phyloP scores from a whole-genome alignment of 1,284 basidiomycete species.

The Tylopilus orsonianus region DNA sequence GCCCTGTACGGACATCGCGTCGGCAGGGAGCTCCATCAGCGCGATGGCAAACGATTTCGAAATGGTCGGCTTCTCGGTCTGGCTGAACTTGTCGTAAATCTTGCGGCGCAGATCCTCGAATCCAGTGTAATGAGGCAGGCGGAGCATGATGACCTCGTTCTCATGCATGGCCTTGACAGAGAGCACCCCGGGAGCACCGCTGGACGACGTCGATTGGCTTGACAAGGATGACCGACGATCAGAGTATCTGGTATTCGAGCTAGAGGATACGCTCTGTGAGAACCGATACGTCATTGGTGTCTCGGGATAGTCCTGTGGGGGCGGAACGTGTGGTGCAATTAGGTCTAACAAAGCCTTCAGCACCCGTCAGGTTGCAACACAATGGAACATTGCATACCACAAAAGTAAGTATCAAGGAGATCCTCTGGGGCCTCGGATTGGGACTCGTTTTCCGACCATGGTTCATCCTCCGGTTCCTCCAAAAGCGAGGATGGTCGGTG shows the following conservation, averaged over 20 bases:
- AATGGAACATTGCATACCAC: slow-evolving; percentile 36
- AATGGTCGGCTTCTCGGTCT: slow-evolving; percentile 55
- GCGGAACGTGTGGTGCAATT: slow-evolving; percentile 36
- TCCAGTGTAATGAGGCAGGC: slow-evolving; percentile 44
- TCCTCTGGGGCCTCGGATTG: slow-evolving; percentile 44
- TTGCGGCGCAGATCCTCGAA: slow-evolving; percentile 53
- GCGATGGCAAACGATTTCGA: slow-evolving; percentile 54
- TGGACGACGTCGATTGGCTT: slow-evolving; percentile 31
- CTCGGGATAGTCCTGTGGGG: slow-evolving; percentile 15
- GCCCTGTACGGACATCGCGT: slow-evolving; percentile 7
- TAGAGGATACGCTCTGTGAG: slow-evolving; percentile 11
- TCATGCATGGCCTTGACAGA: slow-evolving; percentile 65
- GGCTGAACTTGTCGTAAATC: slow-evolving; percentile 61
- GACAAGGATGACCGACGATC: slow-evolving; percentile 28
- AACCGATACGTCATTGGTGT: slow-evolving; percentile 21
- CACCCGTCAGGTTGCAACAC: not conserved
- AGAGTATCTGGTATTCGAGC: slow-evolving; percentile 14
- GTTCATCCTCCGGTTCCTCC: slow-evolving; percentile 36
- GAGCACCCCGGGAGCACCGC: slow-evolving; percentile 36
- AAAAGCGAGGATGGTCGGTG: slow-evolving; percentile 18
- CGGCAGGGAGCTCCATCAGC: slow-evolving; percentile 35
- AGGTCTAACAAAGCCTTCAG: slow-evolving; percentile 36
- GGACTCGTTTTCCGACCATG: slow-evolving; percentile 17
- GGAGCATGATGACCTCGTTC: slow-evolving; percentile 61
- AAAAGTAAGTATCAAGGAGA: slow-evolving; percentile 49